Evolutionary conservation across 2,329 filamentous ascomycete genomes (phyloP), one percentile per base, ranked within the genome.

Genomic region (Ophiostoma tasmaniense): DNA sequence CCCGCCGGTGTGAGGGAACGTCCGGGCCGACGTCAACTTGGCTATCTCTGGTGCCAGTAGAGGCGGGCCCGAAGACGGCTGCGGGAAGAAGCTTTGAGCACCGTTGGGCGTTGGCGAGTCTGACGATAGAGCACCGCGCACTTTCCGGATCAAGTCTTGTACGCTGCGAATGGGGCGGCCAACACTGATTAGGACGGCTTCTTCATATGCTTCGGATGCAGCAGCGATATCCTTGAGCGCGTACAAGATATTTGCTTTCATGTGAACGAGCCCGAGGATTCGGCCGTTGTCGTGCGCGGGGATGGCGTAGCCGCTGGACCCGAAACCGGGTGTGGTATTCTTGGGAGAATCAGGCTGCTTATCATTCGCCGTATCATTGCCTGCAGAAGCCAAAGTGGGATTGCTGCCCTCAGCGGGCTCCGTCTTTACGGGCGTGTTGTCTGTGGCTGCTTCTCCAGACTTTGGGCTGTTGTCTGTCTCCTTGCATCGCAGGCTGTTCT

Each of bases 171-270:
- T 84, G 64, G 84, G 83, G 71, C 88, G 85, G 1, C 93, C 93
- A 35, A 90, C 86, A 70, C 92, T 93, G 72, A 99, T 94, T 67
- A 97, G 80, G 3, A 99, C 92, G 0, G 93, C 94, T 77, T 97
- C 93, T 77, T 99, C 95, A 74, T 99, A 99, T 3, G 95, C 92
- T 74, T 88, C 87, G 0, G 94, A 93, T 59, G 95, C 95, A 55
- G 84, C 87, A 52, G 84, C 82, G 72, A 95, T 90, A 73, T 97
- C 90, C 64, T 94, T 94, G 37, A 96, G 81, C 33, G 91, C 88
- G 78, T 99, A 99, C 1, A 98, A 83, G 90, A 98, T 96, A 72
- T 98, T 98, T n/a, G 94, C 95, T 78, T 98, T 99, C 25, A 94
- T 93, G 79, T 99, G 95, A 55, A 98, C 88, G 20, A 99, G 84